Percentiles rank a stretch among this genome's conserved stretches.
These are phyloP conservation scores for Aspergillus panamensis DNA, from an alignment of 495 filamentous ascomycete genomes.

Conservation along the genomic window DNA sequence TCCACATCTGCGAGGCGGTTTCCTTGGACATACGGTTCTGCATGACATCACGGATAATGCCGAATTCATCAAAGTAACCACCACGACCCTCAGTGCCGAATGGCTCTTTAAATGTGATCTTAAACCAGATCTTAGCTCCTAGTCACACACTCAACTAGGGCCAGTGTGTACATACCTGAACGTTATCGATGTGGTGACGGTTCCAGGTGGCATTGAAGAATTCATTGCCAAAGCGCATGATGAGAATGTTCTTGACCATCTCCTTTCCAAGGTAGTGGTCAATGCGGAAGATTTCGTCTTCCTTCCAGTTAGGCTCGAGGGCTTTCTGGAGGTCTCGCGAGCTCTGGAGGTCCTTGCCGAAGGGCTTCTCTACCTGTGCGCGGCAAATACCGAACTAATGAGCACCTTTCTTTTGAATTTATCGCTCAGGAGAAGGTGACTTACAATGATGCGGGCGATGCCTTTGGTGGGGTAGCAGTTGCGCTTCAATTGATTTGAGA, in stretches of 20 bases:
- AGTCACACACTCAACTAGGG: neutral
- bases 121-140: conserved; percentile 12
- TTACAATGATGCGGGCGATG: conserved; percentile 88
- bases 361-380: conserved; percentile 92
- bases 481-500: conserved; percentile 93
- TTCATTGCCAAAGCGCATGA: conserved; percentile 96
- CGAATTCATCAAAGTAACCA: conserved; percentile 99
- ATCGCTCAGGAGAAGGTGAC: conserved; percentile 15
- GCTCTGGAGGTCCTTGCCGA: conserved; percentile 93
- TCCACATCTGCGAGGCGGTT: no score
- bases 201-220: conserved; percentile 99
- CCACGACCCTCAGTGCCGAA: conserved; percentile 99
- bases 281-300: conserved; percentile 99
- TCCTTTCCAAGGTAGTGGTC: conserved; percentile 99
- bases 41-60: conserved; percentile 99
- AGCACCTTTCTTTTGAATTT: neutral
- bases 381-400: conserved; percentile 14
- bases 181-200: conserved; percentile 98
- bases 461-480: conserved; percentile 91
- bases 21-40: conserved; percentile 63
- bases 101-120: conserved; percentile 99
- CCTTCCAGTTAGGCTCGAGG: conserved; percentile 95
- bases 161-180: conserved; percentile 48
- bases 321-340: conserved; percentile 94
- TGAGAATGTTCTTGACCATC: conserved; percentile 99